Conservation (phyloP, 1,284 basidiomycete species). For the Cutaneotrichosporon cavernicola region DNA sequence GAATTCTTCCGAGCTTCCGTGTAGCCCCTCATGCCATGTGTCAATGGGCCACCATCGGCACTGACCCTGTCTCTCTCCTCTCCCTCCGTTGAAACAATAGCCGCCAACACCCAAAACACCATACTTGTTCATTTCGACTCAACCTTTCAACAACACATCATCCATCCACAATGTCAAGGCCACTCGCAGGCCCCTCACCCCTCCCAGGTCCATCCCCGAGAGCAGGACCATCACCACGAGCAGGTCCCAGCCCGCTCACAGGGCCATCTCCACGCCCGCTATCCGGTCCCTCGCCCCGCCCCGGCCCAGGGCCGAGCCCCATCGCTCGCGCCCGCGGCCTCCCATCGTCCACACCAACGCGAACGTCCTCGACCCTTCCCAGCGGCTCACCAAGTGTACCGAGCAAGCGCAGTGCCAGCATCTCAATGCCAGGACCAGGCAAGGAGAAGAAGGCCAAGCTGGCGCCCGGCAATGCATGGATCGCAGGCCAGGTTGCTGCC, state of each 20-base stretch:
- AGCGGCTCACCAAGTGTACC: slow-evolving; percentile 13
- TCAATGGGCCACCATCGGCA: too few relatives aligned
- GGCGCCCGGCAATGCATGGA: slow-evolving; percentile 33
- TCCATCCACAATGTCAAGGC: not conserved
- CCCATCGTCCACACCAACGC: slow-evolving; percentile 10
- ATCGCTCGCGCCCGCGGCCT: slow-evolving; percentile 15
- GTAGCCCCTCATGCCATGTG: too few relatives aligned
- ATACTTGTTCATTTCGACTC: not conserved
- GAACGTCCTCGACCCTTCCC: slow-evolving; percentile 1
- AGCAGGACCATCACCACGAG: slow-evolving; percentile 19
- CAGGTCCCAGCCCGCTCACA: slow-evolving; percentile 7
- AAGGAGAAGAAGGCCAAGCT: slow-evolving; percentile 19
- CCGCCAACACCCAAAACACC: not conserved
- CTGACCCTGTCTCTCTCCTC: too few relatives aligned
- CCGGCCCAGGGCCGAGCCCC: slow-evolving; percentile 11
- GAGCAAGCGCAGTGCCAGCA: slow-evolving; percentile 9
- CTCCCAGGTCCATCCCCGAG: slow-evolving; percentile 20
- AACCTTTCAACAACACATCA: not conserved
- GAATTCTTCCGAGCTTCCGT: too few relatives aligned
- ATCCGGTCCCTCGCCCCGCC: slow-evolving; percentile 19
- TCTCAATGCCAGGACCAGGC: not conserved
- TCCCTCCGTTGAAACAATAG: not conserved
- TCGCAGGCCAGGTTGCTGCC: slow-evolving; percentile 27
- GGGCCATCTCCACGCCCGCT: slow-evolving; percentile 18
- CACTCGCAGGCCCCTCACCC: slow-evolving; percentile 16